These are phyloP conservation scores for Aspergillus chevalieri DNA, from an alignment of 2,329 filamentous ascomycete genomes.

Conservation along the genomic window DNA sequence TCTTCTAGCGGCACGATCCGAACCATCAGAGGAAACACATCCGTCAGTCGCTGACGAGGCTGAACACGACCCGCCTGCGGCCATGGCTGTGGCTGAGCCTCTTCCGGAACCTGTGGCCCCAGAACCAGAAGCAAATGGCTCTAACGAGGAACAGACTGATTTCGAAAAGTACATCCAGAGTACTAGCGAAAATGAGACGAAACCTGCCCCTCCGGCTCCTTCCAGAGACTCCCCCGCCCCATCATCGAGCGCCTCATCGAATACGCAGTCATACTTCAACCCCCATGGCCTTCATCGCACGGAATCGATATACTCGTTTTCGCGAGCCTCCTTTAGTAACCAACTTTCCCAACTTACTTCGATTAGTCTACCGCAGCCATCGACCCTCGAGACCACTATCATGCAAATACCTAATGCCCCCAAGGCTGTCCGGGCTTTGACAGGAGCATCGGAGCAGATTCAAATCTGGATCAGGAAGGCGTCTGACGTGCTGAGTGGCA, in stretches of 20 bases:
- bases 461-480: constrained; percentile 90
- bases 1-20: background rate
- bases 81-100: constrained; percentile 27
- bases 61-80: background rate
- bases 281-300: constrained; percentile 52
- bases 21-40: background rate
- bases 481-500: constrained; percentile 75
- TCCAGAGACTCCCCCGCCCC: constrained; percentile 29
- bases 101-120: constrained; percentile 16
- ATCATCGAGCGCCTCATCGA: constrained; percentile 23
- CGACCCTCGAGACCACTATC: constrained; percentile 75
- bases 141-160: constrained; percentile 26
- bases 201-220: constrained; percentile 25
- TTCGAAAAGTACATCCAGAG: constrained; percentile 39
- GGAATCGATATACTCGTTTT: constrained; percentile 89
- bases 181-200: constrained; percentile 27
- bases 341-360: constrained; percentile 90
- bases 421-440: constrained; percentile 74
- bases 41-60: background rate
- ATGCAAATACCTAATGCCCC: constrained; percentile 77
- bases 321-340: constrained; percentile 83
- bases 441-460: constrained; percentile 86
- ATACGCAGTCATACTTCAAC: constrained; percentile 38
- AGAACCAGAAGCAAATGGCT: constrained; percentile 7
- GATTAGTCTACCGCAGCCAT: constrained; percentile 79